Percentiles rank a stretch among this genome's conserved stretches.
Evolutionary conservation across 768 basidiomycete species (phyloP).

Genomic region (Collybia nuda): DNA sequence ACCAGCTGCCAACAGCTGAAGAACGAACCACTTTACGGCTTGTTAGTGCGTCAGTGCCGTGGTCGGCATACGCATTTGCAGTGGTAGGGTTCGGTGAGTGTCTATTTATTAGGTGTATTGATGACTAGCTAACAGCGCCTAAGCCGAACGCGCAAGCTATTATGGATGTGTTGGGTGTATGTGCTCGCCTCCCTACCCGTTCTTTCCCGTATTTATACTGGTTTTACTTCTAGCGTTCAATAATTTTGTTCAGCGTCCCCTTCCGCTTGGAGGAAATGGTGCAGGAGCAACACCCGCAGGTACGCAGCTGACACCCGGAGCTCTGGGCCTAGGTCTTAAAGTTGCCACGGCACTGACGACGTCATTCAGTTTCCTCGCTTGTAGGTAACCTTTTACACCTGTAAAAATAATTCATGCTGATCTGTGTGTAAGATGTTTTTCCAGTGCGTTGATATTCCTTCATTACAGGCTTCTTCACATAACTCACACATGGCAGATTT

Average conservation of each 20-base stretch:
- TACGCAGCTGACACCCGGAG: conserved; percentile 21
- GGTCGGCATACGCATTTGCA: conserved; percentile 14
- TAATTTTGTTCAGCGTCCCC: conserved; percentile 26
- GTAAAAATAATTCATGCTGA: conserved; percentile 1
- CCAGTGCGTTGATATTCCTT: conserved; percentile 12
- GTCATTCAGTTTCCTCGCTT: conserved; percentile 24
- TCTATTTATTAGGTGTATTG: neutral
- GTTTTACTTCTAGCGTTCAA: conserved; percentile 13
- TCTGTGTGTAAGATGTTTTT: conserved; percentile 3
- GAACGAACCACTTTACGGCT: conserved; percentile 8
- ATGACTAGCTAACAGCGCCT: neutral
- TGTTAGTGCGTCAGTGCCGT: conserved; percentile 12
- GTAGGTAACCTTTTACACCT: neutral
- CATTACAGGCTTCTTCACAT: too few species aligned
- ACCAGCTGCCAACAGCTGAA: neutral
- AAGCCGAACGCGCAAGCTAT: conserved; percentile 16
- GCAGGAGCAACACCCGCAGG: conserved; percentile 25
- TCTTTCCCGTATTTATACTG: neutral
- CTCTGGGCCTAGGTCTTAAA: conserved; percentile 23
- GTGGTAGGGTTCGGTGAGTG: conserved; percentile 13
- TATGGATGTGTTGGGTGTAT: conserved; percentile 14
- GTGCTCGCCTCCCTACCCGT: neutral
- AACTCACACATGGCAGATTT: conserved; percentile 16
- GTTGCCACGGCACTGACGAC: conserved; percentile 23
- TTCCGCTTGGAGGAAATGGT: conserved; percentile 26